Evolutionary conservation across 345 rosid genomes (phyloP).

Genomic region (Bretschneidera sinensis): DNA sequence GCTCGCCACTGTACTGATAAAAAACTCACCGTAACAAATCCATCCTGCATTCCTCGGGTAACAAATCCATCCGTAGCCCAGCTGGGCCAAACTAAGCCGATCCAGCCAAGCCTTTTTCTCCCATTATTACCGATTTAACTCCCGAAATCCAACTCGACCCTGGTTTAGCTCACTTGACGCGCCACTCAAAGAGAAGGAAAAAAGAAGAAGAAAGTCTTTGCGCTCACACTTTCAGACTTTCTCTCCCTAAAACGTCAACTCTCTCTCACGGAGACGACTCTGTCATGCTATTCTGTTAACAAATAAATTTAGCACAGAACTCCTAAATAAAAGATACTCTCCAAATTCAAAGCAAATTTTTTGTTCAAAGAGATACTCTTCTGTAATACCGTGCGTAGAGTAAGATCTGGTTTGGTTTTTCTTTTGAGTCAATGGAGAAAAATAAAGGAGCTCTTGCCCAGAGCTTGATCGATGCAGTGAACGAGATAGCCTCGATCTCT

Average conservation of each 20-base stretch:
- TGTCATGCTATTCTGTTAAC: background rate
- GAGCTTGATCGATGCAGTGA: conserved; percentile 62
- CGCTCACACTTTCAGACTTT: too few species aligned
- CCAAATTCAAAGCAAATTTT: background rate
- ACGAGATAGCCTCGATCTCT: conserved; percentile 54
- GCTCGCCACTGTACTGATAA: too few species aligned
- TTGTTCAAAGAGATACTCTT: background rate
- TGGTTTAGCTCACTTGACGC: background rate
- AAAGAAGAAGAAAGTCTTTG: too few species aligned
- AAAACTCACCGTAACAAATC: too few species aligned
- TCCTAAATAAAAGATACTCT: background rate
- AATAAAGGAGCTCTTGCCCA: conserved; percentile 37
- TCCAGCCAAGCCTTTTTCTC: too few species aligned
- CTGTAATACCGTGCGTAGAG: background rate
- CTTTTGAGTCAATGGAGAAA: conserved; percentile 41
- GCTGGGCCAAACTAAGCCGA: background rate
- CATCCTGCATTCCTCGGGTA: too few species aligned
- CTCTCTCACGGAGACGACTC: background rate
- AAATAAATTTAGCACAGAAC: background rate
- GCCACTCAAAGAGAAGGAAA: background rate
- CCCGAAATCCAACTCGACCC: too few species aligned
- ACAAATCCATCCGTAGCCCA: background rate
- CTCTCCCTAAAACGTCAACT: background rate
- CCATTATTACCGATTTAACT: too few species aligned
- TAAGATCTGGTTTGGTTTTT: background rate